phyloP scores from a whole-genome alignment of 768 basidiomycete species.

The Fistulinella prunicolor region DNA sequence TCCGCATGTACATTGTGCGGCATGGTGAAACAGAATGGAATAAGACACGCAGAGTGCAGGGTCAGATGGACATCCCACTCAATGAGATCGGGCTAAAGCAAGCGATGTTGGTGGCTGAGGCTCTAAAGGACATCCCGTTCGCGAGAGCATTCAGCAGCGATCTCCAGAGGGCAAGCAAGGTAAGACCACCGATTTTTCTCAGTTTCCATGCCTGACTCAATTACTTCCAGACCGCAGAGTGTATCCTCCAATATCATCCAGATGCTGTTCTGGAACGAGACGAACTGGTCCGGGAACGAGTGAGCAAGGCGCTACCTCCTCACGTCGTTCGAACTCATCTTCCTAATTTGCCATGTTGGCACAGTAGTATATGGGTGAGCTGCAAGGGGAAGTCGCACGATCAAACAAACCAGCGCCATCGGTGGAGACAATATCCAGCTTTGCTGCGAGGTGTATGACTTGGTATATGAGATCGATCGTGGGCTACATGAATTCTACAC shows the following conservation, averaged over 20 bases:
- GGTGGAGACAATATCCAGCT: slow-evolving; percentile 30
- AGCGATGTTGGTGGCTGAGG: slow-evolving; percentile 52
- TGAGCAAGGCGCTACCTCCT: slow-evolving; percentile 29
- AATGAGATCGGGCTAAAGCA: slow-evolving; percentile 62
- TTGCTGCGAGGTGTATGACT: slow-evolving; percentile 45
- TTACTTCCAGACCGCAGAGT: slow-evolving; percentile 57
- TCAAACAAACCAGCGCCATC: slow-evolving; percentile 21
- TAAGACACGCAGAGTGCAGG: slow-evolving; percentile 61
- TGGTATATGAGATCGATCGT: slow-evolving; percentile 63
- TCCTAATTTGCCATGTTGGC: not conserved
- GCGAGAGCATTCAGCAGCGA: slow-evolving; percentile 67
- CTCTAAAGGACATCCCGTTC: slow-evolving; percentile 54
- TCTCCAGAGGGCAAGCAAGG: slow-evolving; percentile 63
- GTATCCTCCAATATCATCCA: slow-evolving; percentile 55
- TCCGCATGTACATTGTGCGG: slow-evolving; percentile 62
- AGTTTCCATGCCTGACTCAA: not conserved
- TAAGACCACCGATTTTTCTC: slow-evolving; percentile 29
- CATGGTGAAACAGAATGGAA: slow-evolving; percentile 82
- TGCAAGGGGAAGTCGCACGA: slow-evolving; percentile 47
- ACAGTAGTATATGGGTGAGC: slow-evolving; percentile 54
- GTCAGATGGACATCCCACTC: slow-evolving; percentile 67
- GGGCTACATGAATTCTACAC: slow-evolving; percentile 21
- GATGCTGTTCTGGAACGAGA: slow-evolving; percentile 41
- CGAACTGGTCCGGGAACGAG: slow-evolving; percentile 61
- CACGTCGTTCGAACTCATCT: not conserved